These are phyloP conservation scores for Hypoxylon fuscum DNA, from an alignment of 495 filamentous ascomycete species.

Conservation along the genomic window DNA sequence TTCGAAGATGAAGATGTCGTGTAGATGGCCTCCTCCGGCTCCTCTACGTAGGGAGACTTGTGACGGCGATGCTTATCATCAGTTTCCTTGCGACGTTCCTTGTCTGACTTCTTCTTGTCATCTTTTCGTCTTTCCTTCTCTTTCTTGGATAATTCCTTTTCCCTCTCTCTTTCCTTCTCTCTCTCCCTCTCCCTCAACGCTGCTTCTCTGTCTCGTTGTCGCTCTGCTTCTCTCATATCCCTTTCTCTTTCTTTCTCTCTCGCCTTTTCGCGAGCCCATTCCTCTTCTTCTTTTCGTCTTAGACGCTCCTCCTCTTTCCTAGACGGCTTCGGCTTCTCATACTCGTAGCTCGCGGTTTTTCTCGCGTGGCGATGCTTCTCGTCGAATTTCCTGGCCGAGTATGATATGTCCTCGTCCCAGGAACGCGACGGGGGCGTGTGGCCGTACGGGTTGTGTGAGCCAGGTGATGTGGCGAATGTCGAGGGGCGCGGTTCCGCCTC, in stretches of 20 bases:
- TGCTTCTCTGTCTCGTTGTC: conserved; percentile 41
- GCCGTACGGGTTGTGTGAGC: conserved; percentile 44
- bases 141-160: conserved; percentile 32
- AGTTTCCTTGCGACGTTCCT: conserved; percentile 45
- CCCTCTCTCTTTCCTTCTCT: conserved; percentile 41
- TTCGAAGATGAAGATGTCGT: conserved; percentile 37
- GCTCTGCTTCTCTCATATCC: conserved; percentile 32
- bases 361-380: conserved; percentile 47
- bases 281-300: conserved; percentile 49
- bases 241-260: conserved; percentile 35
- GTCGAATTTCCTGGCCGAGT: conserved; percentile 42
- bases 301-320: conserved; percentile 50
- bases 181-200: conserved; percentile 40
- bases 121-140: conserved; percentile 40
- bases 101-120: conserved; percentile 46
- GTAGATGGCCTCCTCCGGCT: conserved; percentile 40
- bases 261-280: conserved; percentile 43
- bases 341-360: conserved; percentile 55
- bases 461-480: conserved; percentile 35
- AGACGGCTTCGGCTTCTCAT: conserved; percentile 49
- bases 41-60: conserved; percentile 48
- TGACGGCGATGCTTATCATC: conserved; percentile 51
- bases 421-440: conserved; percentile 50
- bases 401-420: conserved; percentile 52
- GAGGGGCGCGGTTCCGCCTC: conserved; percentile 38